A percentile compares a stretch with the other conserved stretches of the same genome.
Evolutionary conservation across 441 rosid species (phyloP).

Genomic region (Populus hybrid): DNA sequence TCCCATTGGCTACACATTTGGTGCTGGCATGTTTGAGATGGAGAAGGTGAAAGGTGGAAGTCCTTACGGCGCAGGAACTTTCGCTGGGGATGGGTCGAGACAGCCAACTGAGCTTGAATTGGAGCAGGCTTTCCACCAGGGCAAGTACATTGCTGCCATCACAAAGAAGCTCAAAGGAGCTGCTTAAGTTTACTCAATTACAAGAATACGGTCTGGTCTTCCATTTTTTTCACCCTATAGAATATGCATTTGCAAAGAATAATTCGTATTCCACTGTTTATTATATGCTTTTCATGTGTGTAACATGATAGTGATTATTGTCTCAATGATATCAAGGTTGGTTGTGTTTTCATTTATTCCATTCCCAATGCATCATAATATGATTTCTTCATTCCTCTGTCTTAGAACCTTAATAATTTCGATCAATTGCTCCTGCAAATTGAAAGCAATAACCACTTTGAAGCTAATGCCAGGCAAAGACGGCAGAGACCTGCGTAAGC

Average conservation of each 20-base stretch:
- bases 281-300: slow-evolving; percentile 25
- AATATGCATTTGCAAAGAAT: slow-evolving; percentile 25
- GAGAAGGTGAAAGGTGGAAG: slow-evolving; percentile 89
- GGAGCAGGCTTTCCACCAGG: slow-evolving; percentile 92
- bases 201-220: slow-evolving; percentile 11
- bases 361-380: not conserved
- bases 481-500: not conserved
- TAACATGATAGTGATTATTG: slow-evolving; percentile 21
- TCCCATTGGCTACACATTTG: slow-evolving; percentile 92
- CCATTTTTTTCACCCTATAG: slow-evolving; percentile 16
- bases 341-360: not conserved
- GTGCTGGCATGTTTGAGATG: slow-evolving; percentile 98
- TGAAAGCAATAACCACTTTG: not conserved
- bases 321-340: slow-evolving; percentile 18
- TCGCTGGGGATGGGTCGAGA: slow-evolving; percentile 84
- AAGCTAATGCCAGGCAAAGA: not conserved
- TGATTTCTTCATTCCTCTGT: not conserved
- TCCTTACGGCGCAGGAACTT: slow-evolving; percentile 94
- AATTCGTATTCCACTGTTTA: slow-evolving; percentile 17
- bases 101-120: slow-evolving; percentile 78
- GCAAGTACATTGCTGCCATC: slow-evolving; percentile 74
- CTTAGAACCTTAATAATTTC: not conserved
- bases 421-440: too few relatives aligned
- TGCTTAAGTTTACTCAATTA: slow-evolving; percentile 28
- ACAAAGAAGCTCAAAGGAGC: slow-evolving; percentile 81